Evolutionary conservation across 495 filamentous ascomycete species (phyloP), one percentile per base, ranked within the genome.

Genomic region (Lentithecium fluviatile): DNA sequence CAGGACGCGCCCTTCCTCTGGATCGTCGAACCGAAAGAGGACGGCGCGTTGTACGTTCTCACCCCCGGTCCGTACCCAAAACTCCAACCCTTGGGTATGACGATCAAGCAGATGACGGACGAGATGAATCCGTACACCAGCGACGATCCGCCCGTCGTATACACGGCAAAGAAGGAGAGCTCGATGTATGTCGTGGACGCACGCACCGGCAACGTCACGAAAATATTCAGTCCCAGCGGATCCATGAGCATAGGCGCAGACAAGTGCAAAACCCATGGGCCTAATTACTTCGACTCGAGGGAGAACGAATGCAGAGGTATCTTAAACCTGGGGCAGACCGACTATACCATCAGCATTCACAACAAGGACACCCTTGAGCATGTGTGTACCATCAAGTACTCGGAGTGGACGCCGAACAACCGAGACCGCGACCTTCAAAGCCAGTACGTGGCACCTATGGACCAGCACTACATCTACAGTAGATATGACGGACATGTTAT

Each of bases 331-430:
- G 89, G 89, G 19, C 83, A 88, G 15, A 89, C 88, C 21, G 91
- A 97, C 68, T 97, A 97, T 71, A 92, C 83, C 1, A 85, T 97
- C 46, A 83, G 77, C 38, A 95, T 97, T 45, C 85, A 91, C 52
- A 88, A 87, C 53, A 80, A 79, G n/a, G 78, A 82, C 60, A 89
- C 88, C 2, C 85, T 84, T 0, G 85, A 88, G 59, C 84, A 81
- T 6, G 88, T 97, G 43, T 96, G 90, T 67, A 96, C 89, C 0
- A 82, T 98, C 59, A 95, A 84, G 61, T 98, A 94, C 72, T 89
- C 89, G 21, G 94, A 98, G 71, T 98, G 94, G 94, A 87, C 85
- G 0, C 89, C 92, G 10, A 98, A 98, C 71, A 95, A 88, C 48
- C 88, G 85, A 43, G 93, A 98, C 68, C 83, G 82, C 55, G 94